These are phyloP conservation scores for Fusarium odoratissimum DNA, from an alignment of 2,329 filamentous ascomycete species.

Conservation along the genomic window DNA sequence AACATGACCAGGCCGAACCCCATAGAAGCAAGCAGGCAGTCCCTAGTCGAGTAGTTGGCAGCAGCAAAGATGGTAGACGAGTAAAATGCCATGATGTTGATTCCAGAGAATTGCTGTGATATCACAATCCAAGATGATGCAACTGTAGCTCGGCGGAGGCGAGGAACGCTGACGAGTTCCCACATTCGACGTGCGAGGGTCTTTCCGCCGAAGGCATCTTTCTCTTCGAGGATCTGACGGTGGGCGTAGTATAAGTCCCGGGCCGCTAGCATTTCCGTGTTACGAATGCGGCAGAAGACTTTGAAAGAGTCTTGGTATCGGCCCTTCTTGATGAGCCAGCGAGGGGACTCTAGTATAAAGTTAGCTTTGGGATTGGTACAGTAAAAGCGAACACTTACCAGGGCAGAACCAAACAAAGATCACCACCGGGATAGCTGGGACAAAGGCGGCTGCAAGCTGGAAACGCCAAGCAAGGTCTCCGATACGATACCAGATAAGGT, in stretches of 20 bases:
- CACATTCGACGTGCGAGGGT: conserved; percentile 53
- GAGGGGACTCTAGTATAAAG: conserved; percentile 62
- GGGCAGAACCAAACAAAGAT: conserved; percentile 69
- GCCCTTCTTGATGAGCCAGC: conserved; percentile 73
- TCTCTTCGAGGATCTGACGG: conserved; percentile 50
- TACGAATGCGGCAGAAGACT: conserved; percentile 67
- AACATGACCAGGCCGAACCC: conserved; percentile 66
- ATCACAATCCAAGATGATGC: conserved; percentile 48
- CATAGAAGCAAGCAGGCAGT: conserved; percentile 61
- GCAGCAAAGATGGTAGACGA: conserved; percentile 61
- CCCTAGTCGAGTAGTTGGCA: conserved; percentile 55
- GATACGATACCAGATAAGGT: conserved; percentile 69
- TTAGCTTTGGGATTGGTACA: fast-evolving
- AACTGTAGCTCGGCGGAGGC: conserved; percentile 57
- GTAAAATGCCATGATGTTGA: conserved; percentile 60
- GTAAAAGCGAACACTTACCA: conserved; percentile 51
- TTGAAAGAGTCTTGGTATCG: conserved; percentile 64
- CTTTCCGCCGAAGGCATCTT: conserved; percentile 49
- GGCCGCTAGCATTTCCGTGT: conserved; percentile 67
- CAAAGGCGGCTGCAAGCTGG: conserved; percentile 71
- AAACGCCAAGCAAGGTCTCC: conserved; percentile 70
- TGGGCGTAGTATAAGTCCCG: conserved; percentile 67
- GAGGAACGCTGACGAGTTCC: conserved; percentile 61
- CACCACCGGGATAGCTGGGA: conserved; percentile 70
- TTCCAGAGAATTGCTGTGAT: conserved; percentile 44